Evolutionary conservation across 768 basidiomycete species (phyloP), one percentile per base, ranked within the genome.

Genomic region (Leccinum arenicola): DNA sequence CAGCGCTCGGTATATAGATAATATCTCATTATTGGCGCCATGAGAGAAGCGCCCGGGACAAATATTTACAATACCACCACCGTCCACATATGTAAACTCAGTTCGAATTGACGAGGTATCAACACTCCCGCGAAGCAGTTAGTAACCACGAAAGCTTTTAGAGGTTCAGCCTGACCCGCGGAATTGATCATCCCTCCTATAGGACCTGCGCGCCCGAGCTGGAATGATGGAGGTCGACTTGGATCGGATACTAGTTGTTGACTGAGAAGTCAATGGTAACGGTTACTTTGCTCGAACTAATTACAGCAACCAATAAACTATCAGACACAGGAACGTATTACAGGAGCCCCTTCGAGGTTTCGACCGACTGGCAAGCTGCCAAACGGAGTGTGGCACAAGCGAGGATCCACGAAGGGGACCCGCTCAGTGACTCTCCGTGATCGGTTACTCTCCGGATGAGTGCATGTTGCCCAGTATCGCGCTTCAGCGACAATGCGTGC

Each of bases 31-130:
- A 12, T 47, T 21, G 56, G 40, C 27, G 31, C 50, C 52, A 29
- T 43, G 7, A 8, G 33, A 17, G 0, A 14, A 52, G 64, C 66
- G 66, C 67, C 50, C 57, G 4, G 50, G 21, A 52, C 47, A 62
- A 58, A 59, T 38, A 50, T 21, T 47, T 21, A 45, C 43, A 45
- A 43, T 10, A 29, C 21, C 21, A 23, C 29, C 29, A 9, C 2
- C 2, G 29, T 29, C 29, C 29, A 29, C 29, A 29, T 29, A 29
- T 29, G 29, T 29, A 36, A 14, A 36, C 36, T 36, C 36, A 7
- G 36, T 36, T 36, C 15, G 36, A 35, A 35, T 35, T 35, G 33
- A 6, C 11, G 12, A 35, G 36, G 36, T 36, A 35, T 21, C 21
- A 55, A 31, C 52, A 21, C 10, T 12, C 55, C 31, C 21, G 33